These are phyloP conservation scores for Schizophyllum amplum DNA, from an alignment of 1,284 basidiomycete genomes.

Conservation along the genomic window DNA sequence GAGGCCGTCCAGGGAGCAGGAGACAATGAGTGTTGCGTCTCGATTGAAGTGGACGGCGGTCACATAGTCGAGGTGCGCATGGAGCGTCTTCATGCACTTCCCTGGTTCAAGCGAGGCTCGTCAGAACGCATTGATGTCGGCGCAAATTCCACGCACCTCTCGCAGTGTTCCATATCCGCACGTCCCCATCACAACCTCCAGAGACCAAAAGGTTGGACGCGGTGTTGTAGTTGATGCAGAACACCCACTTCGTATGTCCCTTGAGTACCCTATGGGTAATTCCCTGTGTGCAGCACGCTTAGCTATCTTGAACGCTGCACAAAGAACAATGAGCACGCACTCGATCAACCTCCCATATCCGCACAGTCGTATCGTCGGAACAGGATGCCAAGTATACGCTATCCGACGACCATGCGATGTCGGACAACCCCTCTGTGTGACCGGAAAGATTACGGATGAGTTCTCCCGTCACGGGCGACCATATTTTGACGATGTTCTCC, in stretches of 20 bases:
- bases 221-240: conserved; percentile 87
- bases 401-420: conserved; percentile 83
- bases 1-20: conserved; percentile 85
- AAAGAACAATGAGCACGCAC: conserved; percentile 34
- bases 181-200: conserved; percentile 88
- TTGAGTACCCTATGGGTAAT: conserved; percentile 57
- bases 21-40: conserved; percentile 88
- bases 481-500: conserved; percentile 72
- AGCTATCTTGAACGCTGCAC: neutral
- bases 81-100: conserved; percentile 73
- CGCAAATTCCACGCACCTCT: conserved; percentile 41
- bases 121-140: neutral
- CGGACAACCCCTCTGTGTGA: conserved; percentile 79
- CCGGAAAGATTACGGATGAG: conserved; percentile 65
- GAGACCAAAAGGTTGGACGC: conserved; percentile 85
- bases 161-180: conserved; percentile 86
- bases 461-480: conserved; percentile 72
- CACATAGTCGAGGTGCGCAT: conserved; percentile 93
- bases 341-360: conserved; percentile 79
- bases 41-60: conserved; percentile 91
- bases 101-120: conserved; percentile 32
- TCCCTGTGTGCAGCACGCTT: conserved; percentile 36
- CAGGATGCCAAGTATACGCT: conserved; percentile 79
- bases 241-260: conserved; percentile 85
- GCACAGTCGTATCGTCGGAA: conserved; percentile 82